Evolutionary conservation across 179 eudicot genomes (phyloP), one percentile per base, ranked within the genome.

Genomic region (Gypsophila paniculata): DNA sequence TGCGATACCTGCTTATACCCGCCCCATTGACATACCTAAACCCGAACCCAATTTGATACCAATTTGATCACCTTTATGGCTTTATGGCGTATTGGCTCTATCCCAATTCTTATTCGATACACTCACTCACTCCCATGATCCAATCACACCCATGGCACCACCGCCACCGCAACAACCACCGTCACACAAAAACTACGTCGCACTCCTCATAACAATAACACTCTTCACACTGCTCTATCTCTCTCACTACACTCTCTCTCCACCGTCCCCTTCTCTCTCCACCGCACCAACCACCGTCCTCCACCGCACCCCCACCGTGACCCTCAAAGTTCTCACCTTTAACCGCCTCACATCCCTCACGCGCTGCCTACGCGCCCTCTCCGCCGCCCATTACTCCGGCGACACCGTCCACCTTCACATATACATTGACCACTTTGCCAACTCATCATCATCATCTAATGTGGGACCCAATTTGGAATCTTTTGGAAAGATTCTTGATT

Each of bases 341-440:
- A 73, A 91, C 64, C 99, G 99, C 78, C 82, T 91, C 73, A 4
- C 83, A 13, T 87, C 99, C 22, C 81, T 94, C 74, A 80, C 92
- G 22, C 91, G 97, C 74, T 94, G 99, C 76, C 92, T 94, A 69
- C 18, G 8, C 23, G 89, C 99, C 19, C 95, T 91, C 54, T 68
- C 93, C 12, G 12, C 70, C 1, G 91, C 99, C 72, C 70, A 78
- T 15, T 94, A 91, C 83, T 80, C 21, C 71, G 39, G 60, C 48
- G 87, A 85, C 78, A 77, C 65, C 19, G 85, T 91, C 59, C 61
- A 91, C 61, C 90, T 87, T 58, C 97, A 91, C 78, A 67, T 91
- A 72, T 87, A 57, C 85, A 64, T 91, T 51, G 94, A 91, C 73
- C 96, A 91, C 74, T 89, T 87, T 55, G 75, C 61, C 23, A 52